Evolutionary conservation across 2,329 filamentous ascomycete genomes (phyloP), one percentile per base, ranked within the genome.

Genomic region (Aspergillus luchuensis): DNA sequence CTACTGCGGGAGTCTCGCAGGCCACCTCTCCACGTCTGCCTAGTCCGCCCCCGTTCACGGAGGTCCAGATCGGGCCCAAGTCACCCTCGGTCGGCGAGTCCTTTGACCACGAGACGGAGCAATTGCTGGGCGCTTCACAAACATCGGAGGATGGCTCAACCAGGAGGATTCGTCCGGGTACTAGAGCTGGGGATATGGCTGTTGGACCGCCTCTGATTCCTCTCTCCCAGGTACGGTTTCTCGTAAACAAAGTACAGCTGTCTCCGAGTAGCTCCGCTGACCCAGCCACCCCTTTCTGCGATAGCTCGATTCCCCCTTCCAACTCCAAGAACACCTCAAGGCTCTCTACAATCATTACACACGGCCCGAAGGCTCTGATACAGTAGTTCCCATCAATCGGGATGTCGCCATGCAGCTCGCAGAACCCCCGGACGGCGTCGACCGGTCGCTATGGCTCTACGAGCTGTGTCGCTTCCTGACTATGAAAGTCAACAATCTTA

Each of bases 391-490:
- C 6, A 89, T 98, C 66, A 91, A 85, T 59, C 89, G 90, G 71
- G 84, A 88, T 33, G 89, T 91, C 45, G 93, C 95, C 10, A 80
- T 85, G 57, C 84, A 88, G 68, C 87, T 99, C 41, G 89, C 92
- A 39, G 88, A 88, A 48, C 90, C 93, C 21, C 95, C 95, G 0
- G 84, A 88, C 21, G 89, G 90, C 60, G 89, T 95, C 66, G 92
- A 97, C 73, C 88, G 89, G 66, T 91, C 91, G 8, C 85, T 98
- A 47, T 99, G 95, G 95, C 89, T 98, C 49, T 99, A 98, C 80
- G 95, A 99, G 79, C 89, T 99, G 53, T 97, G 92, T 72, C 92
- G 95, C 63, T 97, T 98, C 75, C 87, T 99, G 61, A 96, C 94
- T 56, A 90, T 94, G 67, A 93, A 97, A 78, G 94, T 92, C 75